A percentile compares a stretch with the other conserved stretches of the same genome.
Conservation (phyloP, 1,139 yeast genomes). For the Sugiyamaella xylanicola region DNA sequence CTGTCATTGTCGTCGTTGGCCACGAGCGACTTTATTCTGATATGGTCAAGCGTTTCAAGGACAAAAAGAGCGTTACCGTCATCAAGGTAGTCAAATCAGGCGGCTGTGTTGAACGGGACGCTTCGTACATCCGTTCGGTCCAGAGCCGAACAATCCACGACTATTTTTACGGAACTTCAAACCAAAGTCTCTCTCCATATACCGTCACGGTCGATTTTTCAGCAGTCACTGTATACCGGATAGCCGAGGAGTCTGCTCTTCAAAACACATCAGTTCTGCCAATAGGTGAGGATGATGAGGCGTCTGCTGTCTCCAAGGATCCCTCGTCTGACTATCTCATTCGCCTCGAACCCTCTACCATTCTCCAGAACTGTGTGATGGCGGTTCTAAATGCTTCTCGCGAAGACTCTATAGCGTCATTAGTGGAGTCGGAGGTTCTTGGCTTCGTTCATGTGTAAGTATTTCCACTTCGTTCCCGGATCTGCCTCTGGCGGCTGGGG, state of each 20-base stretch:
- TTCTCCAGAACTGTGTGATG: constrained; percentile 70
- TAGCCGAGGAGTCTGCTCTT: constrained; percentile 42
- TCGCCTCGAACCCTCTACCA: constrained; percentile 53
- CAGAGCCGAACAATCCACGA: constrained; percentile 82
- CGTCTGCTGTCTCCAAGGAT: constrained; percentile 22
- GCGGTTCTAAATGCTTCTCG: constrained; percentile 68
- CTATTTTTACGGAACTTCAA: constrained; percentile 80
- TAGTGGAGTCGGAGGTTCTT: constrained; percentile 61
- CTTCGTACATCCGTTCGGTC: constrained; percentile 61
- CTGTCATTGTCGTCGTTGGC: constrained; percentile 45
- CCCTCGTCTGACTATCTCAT: constrained; percentile 34
- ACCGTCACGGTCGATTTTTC: constrained; percentile 58
- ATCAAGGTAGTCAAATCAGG: constrained; percentile 70
- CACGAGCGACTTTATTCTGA: constrained; percentile 62
- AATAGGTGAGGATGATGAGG: constrained; percentile 41
- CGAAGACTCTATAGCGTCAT: constrained; percentile 53
- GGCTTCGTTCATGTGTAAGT: constrained; percentile 56
- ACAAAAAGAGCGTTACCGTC: constrained; percentile 45
- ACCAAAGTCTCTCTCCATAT: constrained; percentile 74
- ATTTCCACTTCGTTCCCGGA: not conserved
- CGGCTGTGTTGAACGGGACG: constrained; percentile 76
- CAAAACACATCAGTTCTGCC: constrained; percentile 46
- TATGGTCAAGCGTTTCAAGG: constrained; percentile 57
- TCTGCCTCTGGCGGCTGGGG: no score
- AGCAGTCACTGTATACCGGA: constrained; percentile 54